phyloP scores from a whole-genome alignment of 2,329 filamentous ascomycete genomes.

The Waltergamsia citrina region DNA sequence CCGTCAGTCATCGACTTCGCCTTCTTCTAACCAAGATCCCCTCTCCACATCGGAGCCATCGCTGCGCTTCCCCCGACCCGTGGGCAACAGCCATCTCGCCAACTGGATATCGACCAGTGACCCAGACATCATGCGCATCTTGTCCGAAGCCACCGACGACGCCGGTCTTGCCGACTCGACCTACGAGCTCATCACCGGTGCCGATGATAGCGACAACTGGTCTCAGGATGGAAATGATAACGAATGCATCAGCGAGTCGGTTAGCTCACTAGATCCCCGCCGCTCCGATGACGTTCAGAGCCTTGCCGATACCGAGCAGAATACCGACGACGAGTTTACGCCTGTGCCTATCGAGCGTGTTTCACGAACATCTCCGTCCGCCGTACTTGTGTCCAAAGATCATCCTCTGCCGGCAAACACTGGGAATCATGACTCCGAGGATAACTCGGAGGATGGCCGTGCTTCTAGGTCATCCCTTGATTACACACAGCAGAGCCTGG shows the following conservation, averaged over 20 bases:
- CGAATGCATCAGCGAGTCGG: constrained; percentile 38
- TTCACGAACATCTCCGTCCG: not conserved
- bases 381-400: not conserved
- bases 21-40: constrained; percentile 1
- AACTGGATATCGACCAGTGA: constrained; percentile 51
- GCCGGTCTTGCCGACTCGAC: constrained; percentile 45
- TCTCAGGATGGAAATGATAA: constrained; percentile 38
- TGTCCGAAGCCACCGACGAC: constrained; percentile 23
- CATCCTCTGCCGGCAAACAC: constrained; percentile 1
- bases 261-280: constrained; percentile 37
- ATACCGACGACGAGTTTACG: constrained; percentile 19
- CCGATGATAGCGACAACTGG: constrained; percentile 30
- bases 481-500: constrained; percentile 39
- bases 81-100: constrained; percentile 44
- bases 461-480: constrained; percentile 31
- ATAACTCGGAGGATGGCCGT: constrained; percentile 24
- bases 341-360: not conserved
- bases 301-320: constrained; percentile 35
- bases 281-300: constrained; percentile 43
- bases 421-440: constrained; percentile 1
- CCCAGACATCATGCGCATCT: constrained; percentile 44
- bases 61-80: constrained; percentile 46
- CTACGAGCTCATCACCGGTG: constrained; percentile 45
- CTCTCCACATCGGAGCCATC: constrained; percentile 31
- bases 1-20: not conserved